A percentile compares a stretch with the other conserved stretches of the same genome.
Evolutionary conservation across 441 rosid species (phyloP).

Genomic region (Euphorbia corollata): DNA sequence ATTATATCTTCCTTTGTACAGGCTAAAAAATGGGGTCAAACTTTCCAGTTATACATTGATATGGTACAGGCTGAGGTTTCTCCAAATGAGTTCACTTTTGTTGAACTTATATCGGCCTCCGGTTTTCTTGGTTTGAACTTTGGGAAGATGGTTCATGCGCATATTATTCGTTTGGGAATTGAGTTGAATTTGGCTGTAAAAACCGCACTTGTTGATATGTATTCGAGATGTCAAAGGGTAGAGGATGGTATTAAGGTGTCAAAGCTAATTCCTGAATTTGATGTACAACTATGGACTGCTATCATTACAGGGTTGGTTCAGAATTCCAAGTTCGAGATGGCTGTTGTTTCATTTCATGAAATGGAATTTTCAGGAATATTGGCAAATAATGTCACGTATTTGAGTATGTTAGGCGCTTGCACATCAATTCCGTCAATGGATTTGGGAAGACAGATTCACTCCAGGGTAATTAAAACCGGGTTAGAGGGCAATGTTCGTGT

Average conservation of each 20-base stretch:
- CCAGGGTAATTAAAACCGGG: conserved; percentile 46
- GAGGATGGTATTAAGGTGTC: conserved; percentile 54
- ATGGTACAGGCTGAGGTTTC: conserved; percentile 45
- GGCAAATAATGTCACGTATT: conserved; percentile 61
- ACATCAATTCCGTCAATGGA: conserved; percentile 40
- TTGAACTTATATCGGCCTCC: conserved; percentile 43
- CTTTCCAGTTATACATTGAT: conserved; percentile 34
- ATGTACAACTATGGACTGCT: conserved; percentile 71
- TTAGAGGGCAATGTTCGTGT: conserved; percentile 44
- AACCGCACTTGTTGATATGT: conserved; percentile 68
- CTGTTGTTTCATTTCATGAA: conserved; percentile 41
- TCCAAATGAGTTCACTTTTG: conserved; percentile 58
- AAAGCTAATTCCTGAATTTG: conserved; percentile 48
- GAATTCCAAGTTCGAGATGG: conserved; percentile 43
- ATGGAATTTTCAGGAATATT: conserved; percentile 49
- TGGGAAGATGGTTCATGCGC: conserved; percentile 63
- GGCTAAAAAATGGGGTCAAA: conserved; percentile 41
- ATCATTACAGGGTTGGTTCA: conserved; percentile 66
- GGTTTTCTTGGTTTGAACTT: conserved; percentile 42
- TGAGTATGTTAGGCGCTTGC: conserved; percentile 60
- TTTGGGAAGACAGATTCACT: conserved; percentile 63
- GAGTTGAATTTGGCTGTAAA: conserved; percentile 56
- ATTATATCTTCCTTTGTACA: conserved; percentile 62
- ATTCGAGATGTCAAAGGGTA: conserved; percentile 48
- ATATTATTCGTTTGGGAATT: conserved; percentile 58